These are phyloP conservation scores for Hypoxylon subgilvum DNA, from an alignment of 495 filamentous ascomycete genomes.

Conservation along the genomic window DNA sequence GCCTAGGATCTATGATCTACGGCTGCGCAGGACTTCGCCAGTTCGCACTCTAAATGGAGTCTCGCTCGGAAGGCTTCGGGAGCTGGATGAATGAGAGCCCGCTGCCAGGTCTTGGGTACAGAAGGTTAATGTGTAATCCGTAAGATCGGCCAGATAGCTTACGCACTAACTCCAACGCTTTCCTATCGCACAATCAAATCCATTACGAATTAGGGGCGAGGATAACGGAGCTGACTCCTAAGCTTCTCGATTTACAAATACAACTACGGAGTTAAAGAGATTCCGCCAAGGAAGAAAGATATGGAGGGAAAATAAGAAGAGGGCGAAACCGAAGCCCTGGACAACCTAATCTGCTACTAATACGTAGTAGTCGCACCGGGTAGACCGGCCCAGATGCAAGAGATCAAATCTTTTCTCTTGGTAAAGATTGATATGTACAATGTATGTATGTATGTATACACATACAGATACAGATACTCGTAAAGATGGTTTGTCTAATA, in stretches of 20 bases:
- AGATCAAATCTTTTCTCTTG: slow-evolving; percentile 31
- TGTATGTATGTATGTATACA: neutral
- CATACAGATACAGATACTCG: too few species aligned
- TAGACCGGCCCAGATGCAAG: slow-evolving; percentile 20
- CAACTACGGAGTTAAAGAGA: slow-evolving; percentile 29
- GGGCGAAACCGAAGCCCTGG: slow-evolving; percentile 27
- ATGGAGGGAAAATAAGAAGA: slow-evolving; percentile 1
- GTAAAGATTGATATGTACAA: slow-evolving; percentile 6
- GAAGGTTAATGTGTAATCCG: slow-evolving; percentile 12
- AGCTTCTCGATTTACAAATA: slow-evolving; percentile 7
- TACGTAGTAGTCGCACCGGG: slow-evolving; percentile 1
- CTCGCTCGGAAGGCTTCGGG: slow-evolving; percentile 20
- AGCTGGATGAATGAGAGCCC: too few species aligned
- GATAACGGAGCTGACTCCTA: neutral
- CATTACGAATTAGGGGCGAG: slow-evolving; percentile 1
- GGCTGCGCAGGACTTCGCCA: too few species aligned
- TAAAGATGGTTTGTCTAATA: slow-evolving; percentile 21
- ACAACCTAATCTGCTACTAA: slow-evolving; percentile 26
- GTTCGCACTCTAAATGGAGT: neutral
- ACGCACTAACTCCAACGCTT: slow-evolving; percentile 12
- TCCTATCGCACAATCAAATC: slow-evolving; percentile 5
- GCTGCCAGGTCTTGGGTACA: too few species aligned
- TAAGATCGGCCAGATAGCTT: slow-evolving; percentile 19
- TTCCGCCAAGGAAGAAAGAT: neutral
- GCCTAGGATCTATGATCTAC: too few species aligned